phyloP scores from a whole-genome alignment of 306 rosid species.

The Carpinus fangiana region DNA sequence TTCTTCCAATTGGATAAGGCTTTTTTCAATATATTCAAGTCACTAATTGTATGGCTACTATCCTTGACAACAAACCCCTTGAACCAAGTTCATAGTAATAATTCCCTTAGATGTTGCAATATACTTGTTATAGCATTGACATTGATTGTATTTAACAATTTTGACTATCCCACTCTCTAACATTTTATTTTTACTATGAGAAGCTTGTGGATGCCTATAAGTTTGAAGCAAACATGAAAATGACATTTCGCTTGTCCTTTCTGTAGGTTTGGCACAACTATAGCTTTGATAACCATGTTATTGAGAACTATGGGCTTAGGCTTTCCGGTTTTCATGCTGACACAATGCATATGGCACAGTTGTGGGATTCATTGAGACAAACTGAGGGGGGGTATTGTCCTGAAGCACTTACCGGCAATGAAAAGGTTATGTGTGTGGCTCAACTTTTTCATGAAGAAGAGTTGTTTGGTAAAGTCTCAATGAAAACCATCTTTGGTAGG shows the following conservation, averaged over 20 bases:
- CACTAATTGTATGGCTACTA: neutral
- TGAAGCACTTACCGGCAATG: constrained; percentile 79
- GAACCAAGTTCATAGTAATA: constrained; percentile 4
- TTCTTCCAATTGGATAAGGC: too few relatives aligned
- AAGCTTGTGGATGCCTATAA: neutral
- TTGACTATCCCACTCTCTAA: neutral
- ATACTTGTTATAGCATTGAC: constrained; percentile 7
- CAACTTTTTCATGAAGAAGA: constrained; percentile 31
- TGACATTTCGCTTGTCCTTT: constrained; percentile 34
- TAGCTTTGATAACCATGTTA: constrained; percentile 88
- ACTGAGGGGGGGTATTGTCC: constrained; percentile 86
- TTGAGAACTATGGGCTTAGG: constrained; percentile 88
- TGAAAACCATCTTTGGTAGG: constrained; percentile 62
- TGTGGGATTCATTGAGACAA: constrained; percentile 94
- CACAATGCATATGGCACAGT: constrained; percentile 96
- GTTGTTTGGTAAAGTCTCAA: constrained; percentile 56
- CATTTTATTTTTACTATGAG: neutral
- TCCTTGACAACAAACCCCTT: too few relatives aligned
- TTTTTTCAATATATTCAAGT: too few relatives aligned
- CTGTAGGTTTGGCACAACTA: constrained; percentile 97
- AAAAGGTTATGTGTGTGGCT: constrained; percentile 69
- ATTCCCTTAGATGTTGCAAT: constrained; percentile 7
- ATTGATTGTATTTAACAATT: neutral
- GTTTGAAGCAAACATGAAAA: constrained; percentile 19
- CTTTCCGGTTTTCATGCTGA: constrained; percentile 96